A percentile compares a stretch with the other conserved stretches of the same genome.
phyloP scores from a whole-genome alignment of 495 filamentous ascomycete genomes.

The Aspergillus baeticus region DNA sequence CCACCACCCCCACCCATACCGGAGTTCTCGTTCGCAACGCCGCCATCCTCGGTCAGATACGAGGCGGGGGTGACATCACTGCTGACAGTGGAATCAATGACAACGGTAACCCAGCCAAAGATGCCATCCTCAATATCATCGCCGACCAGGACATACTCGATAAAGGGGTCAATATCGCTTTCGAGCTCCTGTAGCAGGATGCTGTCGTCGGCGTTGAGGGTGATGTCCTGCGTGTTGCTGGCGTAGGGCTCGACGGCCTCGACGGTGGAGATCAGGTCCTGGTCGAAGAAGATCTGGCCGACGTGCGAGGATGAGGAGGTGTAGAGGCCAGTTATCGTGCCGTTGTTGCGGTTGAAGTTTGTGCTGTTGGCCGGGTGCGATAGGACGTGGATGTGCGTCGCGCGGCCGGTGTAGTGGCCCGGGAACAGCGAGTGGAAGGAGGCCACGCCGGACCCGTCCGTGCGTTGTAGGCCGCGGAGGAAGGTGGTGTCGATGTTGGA shows the following conservation, averaged over 20 bases:
- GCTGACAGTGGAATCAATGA: conserved; percentile 28
- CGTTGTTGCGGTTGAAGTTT: conserved; percentile 24
- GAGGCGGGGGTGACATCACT: conserved; percentile 29
- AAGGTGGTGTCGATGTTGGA: conserved; percentile 49
- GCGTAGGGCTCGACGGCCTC: conserved; percentile 53
- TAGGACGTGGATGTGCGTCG: conserved; percentile 43
- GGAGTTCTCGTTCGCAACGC: conserved; percentile 32
- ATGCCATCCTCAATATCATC: conserved; percentile 34
- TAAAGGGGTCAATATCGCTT: conserved; percentile 52
- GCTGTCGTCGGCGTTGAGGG: conserved; percentile 52
- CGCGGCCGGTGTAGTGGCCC: conserved; percentile 51
- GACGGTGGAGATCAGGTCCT: conserved; percentile 47
- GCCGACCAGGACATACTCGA: conserved; percentile 56
- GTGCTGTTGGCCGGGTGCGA: conserved; percentile 34
- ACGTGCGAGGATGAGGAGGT: conserved; percentile 46
- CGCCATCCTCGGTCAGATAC: conserved; percentile 35
- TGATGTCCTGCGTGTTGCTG: conserved; percentile 52
- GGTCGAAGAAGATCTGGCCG: conserved; percentile 65
- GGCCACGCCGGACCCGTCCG: conserved; percentile 48
- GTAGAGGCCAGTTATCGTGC: conserved; percentile 36
- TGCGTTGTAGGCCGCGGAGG: conserved; percentile 54
- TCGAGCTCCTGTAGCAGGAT: conserved; percentile 49
- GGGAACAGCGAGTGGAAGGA: conserved; percentile 39
- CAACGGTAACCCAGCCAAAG: conserved; percentile 39
- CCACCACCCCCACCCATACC: conserved; percentile 19